Percentiles rank a stretch among this genome's conserved stretches.
These are phyloP conservation scores for Sporothrix protearum DNA, from an alignment of 2,329 filamentous ascomycete species.

Conservation along the genomic window DNA sequence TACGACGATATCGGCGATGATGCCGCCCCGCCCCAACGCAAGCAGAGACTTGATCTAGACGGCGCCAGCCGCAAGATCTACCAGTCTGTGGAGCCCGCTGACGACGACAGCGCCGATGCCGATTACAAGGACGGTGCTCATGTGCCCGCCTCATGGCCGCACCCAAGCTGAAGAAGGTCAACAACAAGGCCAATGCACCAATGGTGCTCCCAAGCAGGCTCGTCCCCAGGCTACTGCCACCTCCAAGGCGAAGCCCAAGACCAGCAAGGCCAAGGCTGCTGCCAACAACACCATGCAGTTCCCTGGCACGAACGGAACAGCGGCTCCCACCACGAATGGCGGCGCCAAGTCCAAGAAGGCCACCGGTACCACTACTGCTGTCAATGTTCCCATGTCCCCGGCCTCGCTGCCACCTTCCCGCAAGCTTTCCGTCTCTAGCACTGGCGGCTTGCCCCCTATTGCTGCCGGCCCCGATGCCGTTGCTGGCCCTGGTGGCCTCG, in stretches of 20 bases:
- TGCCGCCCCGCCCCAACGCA: conserved; percentile 52
- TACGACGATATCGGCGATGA: conserved; percentile 57
- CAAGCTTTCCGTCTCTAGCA: conserved; percentile 70
- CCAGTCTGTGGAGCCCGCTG: conserved; percentile 46
- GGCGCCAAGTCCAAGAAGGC: conserved; percentile 45
- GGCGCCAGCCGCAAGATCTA: conserved; percentile 47
- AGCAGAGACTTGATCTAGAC: conserved; percentile 52
- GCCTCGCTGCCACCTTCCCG: conserved; percentile 68
- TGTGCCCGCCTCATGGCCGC: conserved; percentile 35
- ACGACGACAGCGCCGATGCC: conserved; percentile 58
- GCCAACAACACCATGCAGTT: conserved; percentile 20
- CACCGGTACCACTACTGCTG: neutral
- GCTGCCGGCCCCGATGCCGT: conserved; percentile 2
- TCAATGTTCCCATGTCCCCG: conserved; percentile 52
- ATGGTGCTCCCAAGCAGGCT: conserved; percentile 38
- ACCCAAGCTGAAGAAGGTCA: conserved; percentile 42
- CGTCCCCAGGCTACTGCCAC: neutral
- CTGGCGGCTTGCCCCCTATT: conserved; percentile 38
- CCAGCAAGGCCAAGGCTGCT: conserved; percentile 44
- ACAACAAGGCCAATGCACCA: conserved; percentile 40
- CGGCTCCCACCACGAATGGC: conserved; percentile 45
- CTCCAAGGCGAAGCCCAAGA: conserved; percentile 43
- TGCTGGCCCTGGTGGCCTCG: conserved; percentile 39
- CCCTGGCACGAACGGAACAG: conserved; percentile 35
- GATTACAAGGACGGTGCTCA: conserved; percentile 47